These are phyloP conservation scores for Benincasa hispida DNA, from an alignment of 306 rosid genomes.

Conservation along the genomic window DNA sequence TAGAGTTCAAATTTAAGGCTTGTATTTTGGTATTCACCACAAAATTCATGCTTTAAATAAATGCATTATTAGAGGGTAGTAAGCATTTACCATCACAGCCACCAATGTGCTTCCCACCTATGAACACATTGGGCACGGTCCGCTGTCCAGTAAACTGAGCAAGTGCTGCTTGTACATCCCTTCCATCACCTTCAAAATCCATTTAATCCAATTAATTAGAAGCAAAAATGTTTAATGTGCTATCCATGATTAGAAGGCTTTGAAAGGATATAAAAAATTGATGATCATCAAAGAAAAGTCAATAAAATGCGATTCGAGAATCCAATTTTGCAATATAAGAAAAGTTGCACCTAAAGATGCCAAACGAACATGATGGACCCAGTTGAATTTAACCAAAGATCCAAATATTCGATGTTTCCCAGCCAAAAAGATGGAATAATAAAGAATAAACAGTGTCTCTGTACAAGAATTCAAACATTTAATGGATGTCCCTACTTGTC, in stretches of 20 bases:
- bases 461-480: background rate
- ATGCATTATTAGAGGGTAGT: background rate
- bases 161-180: slow-evolving; percentile 52
- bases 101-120: slow-evolving; percentile 80
- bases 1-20: too few relatives aligned
- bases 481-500: background rate
- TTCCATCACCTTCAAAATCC: slow-evolving; percentile 65
- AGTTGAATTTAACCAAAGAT: background rate
- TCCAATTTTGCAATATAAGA: background rate
- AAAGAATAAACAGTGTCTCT: background rate
- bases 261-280: background rate
- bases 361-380: background rate
- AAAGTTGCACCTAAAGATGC: background rate
- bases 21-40: background rate
- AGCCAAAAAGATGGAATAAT: background rate
- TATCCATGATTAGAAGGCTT: background rate
- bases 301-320: background rate
- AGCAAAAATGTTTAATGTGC: background rate
- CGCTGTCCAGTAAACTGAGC: slow-evolving; percentile 57
- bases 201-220: background rate
- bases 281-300: background rate
- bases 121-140: slow-evolving; percentile 90
- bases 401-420: background rate
- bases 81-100: slow-evolving; percentile 72
- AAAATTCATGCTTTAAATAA: background rate